Evolutionary conservation across 2,329 filamentous ascomycete genomes (phyloP), one percentile per base, ranked within the genome.

Genomic region (Botryotinia globosa): DNA sequence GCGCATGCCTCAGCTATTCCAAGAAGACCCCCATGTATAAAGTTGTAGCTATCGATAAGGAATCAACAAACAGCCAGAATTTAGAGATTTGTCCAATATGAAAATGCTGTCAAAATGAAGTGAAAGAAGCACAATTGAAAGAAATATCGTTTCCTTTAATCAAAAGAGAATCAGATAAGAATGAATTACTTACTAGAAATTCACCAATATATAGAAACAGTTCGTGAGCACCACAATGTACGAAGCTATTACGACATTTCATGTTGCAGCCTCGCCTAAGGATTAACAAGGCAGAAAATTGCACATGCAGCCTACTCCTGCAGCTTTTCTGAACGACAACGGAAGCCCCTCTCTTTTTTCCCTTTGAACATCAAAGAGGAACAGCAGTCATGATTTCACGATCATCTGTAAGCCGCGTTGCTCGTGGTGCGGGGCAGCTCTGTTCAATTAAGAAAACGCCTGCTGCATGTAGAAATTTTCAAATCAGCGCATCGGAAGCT

Each of bases 401-500:
- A 74, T 73, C 76, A 74, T 73, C 74, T 72, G 75, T 78, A 73
- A 75, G 61, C 37, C 76, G 73, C 71, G 73, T 74, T 76, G 67
- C 69, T 75, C 76, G 77, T 74, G 73, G 75, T 71, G 74, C 78
- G 74, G 76, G 77, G 59, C 77, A 77, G 74, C 73, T 78, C 72
- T 77, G 62, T 45, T 51, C 71, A 51, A 69, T 74, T 58, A 71
- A 69, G 63, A 64, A 56, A 67, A 74, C 67, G 20, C 32, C 68
- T 39, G 63, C 72, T 61, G 78, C 75, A 74, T 89, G 88, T 81
- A 84, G 89, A 79, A 80, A 83, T 69, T 88, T 91, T 65, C 89
- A 90, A 79, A 89, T 91, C 83, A 89, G 86, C 80, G 84, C 89
- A 69, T 84, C 87, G 72, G 86, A 89, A 75, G 84, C 86, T 66